These are phyloP conservation scores for Nemania sp. DNA, from an alignment of 2,329 filamentous ascomycete species.

Conservation along the genomic window DNA sequence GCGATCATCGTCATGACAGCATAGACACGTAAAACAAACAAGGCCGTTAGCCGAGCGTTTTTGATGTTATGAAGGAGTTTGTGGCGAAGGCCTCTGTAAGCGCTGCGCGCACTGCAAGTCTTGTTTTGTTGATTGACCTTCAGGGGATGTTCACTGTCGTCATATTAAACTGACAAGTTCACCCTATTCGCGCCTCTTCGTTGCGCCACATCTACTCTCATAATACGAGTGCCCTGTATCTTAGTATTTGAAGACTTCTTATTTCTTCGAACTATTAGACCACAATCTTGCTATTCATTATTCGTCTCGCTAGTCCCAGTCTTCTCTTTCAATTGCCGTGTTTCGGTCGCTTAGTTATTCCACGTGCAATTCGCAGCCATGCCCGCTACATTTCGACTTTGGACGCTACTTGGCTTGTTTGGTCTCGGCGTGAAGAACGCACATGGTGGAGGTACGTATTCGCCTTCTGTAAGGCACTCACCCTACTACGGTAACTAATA, in stretches of 20 bases:
- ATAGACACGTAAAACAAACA: constrained; percentile 39
- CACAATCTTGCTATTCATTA: not conserved
- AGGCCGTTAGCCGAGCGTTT: constrained; percentile 1
- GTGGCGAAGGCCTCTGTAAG: not conserved
- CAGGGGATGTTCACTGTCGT: not conserved
- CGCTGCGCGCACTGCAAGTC: not conserved
- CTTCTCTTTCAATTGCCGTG: not conserved
- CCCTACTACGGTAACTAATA: constrained; percentile 24
- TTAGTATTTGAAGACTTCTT: not conserved
- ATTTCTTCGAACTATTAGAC: not conserved
- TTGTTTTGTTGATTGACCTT: not conserved
- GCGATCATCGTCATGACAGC: constrained; percentile 39
- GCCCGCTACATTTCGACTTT: constrained; percentile 38
- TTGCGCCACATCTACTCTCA: not conserved
- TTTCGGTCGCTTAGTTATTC: constrained; percentile 43
- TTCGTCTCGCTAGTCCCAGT: not conserved
- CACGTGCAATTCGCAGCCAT: constrained; percentile 39
- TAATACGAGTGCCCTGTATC: not conserved
- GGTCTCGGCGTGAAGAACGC: constrained; percentile 37
- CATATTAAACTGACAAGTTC: not conserved
- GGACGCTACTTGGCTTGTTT: constrained; percentile 42
- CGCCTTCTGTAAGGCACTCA: not conserved
- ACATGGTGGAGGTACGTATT: constrained; percentile 40
- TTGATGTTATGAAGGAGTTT: not conserved
- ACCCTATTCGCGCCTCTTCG: not conserved